phyloP scores from a whole-genome alignment of 176 grass and related monocot genomes.

The Rhynchospora tenuis region DNA sequence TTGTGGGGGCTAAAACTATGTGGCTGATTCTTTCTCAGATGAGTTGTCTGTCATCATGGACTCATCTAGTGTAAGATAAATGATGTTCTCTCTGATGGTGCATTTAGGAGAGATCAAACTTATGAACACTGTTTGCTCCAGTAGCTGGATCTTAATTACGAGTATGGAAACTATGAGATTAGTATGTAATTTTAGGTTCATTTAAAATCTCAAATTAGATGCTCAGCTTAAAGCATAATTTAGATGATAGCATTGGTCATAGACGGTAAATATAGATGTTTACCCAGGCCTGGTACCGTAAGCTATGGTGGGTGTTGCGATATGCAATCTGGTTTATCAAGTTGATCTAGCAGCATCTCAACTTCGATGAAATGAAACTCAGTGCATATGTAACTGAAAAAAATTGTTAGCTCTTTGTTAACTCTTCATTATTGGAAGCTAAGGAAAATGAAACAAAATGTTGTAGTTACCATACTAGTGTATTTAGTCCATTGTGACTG shows the following conservation, averaged over 20 bases:
- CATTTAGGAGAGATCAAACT: not conserved
- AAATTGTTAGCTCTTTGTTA: not conserved
- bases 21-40: conserved; percentile 2
- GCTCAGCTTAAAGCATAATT: not conserved
- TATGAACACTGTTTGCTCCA: not conserved
- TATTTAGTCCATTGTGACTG: not conserved
- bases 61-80: not conserved
- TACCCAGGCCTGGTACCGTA: not conserved
- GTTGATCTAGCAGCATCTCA: not conserved
- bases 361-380: not conserved
- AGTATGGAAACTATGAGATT: not conserved
- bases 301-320: not conserved
- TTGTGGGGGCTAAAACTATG: not conserved
- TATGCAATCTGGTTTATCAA: not conserved
- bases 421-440: not conserved
- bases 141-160: not conserved
- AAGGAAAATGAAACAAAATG: not conserved
- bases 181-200: not conserved
- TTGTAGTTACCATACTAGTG: not conserved
- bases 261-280: not conserved
- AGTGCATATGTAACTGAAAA: not conserved
- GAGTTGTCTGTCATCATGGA: not conserved
- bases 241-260: not conserved
- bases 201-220: not conserved
- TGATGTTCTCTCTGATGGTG: not conserved